Conservation (phyloP, 768 basidiomycete species). For the Lactarius quietus region DNA sequence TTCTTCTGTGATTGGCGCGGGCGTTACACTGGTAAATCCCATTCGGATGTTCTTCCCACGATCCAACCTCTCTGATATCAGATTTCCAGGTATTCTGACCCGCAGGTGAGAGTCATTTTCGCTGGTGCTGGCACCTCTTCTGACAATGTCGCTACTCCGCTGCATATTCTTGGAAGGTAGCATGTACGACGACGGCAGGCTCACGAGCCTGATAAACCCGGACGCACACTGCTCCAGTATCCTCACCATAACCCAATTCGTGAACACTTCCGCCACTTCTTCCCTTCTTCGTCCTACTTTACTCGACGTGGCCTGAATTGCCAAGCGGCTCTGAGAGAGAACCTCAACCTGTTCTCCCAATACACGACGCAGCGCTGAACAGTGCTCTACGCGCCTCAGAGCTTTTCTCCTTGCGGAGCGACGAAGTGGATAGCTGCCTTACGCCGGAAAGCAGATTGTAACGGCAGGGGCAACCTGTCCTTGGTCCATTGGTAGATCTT, state of each 20-base stretch:
- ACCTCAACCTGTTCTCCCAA: slow-evolving; percentile 56
- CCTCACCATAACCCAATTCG: slow-evolving; percentile 58
- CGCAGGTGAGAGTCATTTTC: too few species aligned
- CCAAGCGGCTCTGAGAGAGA: slow-evolving; percentile 54
- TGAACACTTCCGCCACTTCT: slow-evolving; percentile 29
- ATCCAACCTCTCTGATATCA: too few species aligned
- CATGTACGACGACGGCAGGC: slow-evolving; percentile 49
- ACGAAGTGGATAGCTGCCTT: slow-evolving; percentile 37
- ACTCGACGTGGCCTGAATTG: slow-evolving; percentile 40
- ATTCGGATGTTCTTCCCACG: too few species aligned
- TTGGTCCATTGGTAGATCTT: slow-evolving; percentile 61
- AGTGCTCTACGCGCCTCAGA: slow-evolving; percentile 48
- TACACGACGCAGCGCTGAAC: slow-evolving; percentile 50
- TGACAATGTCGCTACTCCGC: slow-evolving; percentile 51
- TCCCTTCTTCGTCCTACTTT: neutral
- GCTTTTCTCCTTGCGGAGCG: slow-evolving; percentile 40
- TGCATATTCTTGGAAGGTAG: slow-evolving; percentile 51
- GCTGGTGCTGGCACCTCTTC: too few species aligned
- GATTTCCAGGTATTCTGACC: too few species aligned
- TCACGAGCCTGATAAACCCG: slow-evolving; percentile 46
- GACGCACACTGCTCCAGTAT: slow-evolving; percentile 49
- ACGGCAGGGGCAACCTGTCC: slow-evolving; percentile 45
- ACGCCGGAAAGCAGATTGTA: slow-evolving; percentile 46
- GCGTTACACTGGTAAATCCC: too few species aligned
- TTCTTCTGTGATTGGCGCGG: too few species aligned